Evolutionary conservation across 257 asterid species (phyloP).

Genomic region (Penstemon barbatus): DNA sequence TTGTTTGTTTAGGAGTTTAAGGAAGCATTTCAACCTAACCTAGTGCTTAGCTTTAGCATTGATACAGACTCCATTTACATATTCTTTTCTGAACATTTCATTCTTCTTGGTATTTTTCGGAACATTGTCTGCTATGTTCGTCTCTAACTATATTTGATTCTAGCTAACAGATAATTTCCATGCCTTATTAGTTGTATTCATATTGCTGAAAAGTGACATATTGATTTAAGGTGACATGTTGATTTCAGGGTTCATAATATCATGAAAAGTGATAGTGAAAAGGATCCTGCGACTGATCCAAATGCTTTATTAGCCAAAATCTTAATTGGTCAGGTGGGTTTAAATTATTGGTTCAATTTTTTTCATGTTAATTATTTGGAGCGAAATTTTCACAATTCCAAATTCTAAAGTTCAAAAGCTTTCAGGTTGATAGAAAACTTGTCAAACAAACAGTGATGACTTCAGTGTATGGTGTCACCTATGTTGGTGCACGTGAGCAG

Average conservation of each 20-base stretch:
- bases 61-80: slow-evolving; percentile 7
- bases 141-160: background rate
- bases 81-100: background rate
- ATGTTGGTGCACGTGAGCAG: slow-evolving; percentile 95
- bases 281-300: slow-evolving; percentile 72
- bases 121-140: background rate
- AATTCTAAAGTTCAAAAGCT: slow-evolving; percentile 31
- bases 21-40: background rate
- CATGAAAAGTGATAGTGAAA: slow-evolving; percentile 73
- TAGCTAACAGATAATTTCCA: too few species aligned
- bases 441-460: slow-evolving; percentile 99
- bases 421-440: slow-evolving; percentile 90
- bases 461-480: slow-evolving; percentile 97
- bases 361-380: background rate
- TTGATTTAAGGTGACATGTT: too few species aligned
- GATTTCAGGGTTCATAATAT: slow-evolving; percentile 69
- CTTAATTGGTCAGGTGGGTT: slow-evolving; percentile 74
- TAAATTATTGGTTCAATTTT: slow-evolving; percentile 12
- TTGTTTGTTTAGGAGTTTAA: slow-evolving; percentile 13
- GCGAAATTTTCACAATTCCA: slow-evolving; percentile 27
- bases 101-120: background rate
- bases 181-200: too few species aligned
- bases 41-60: background rate
- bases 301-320: slow-evolving; percentile 74
- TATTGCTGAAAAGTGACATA: too few species aligned